Conservation (phyloP, 2,329 filamentous ascomycete genomes). For the Fusarium cicatricum region DNA sequence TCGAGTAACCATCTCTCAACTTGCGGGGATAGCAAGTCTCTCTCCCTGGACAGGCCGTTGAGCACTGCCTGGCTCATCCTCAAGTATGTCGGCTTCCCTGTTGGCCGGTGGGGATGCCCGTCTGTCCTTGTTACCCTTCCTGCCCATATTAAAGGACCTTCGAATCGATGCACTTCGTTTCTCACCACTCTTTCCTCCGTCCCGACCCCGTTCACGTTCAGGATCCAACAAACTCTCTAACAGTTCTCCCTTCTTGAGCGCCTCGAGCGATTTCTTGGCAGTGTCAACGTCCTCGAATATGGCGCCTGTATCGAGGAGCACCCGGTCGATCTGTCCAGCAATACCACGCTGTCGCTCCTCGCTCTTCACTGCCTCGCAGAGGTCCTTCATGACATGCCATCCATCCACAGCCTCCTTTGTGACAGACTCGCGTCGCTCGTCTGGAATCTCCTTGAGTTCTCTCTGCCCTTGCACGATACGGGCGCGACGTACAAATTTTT, state of each 20-base stretch:
- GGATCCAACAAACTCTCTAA: constrained; percentile 39
- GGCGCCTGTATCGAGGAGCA: constrained; percentile 40
- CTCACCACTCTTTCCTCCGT: constrained; percentile 5
- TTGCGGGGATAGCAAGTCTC: constrained; percentile 18
- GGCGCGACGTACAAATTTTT: constrained; percentile 62
- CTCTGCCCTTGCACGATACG: constrained; percentile 66
- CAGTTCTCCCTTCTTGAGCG: constrained; percentile 54
- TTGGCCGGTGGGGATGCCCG: constrained; percentile 14
- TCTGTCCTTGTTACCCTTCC: constrained; percentile 22
- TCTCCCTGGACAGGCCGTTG: neutral
- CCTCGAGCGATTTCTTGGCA: constrained; percentile 56
- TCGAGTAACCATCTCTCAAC: constrained; percentile 14
- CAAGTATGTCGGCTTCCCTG: neutral
- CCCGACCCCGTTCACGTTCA: constrained; percentile 22
- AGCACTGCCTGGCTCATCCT: neutral
- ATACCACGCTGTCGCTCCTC: constrained; percentile 50
- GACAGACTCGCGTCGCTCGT: constrained; percentile 42
- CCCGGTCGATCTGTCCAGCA: constrained; percentile 46
- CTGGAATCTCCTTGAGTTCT: constrained; percentile 50
- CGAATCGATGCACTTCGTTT: constrained; percentile 32
- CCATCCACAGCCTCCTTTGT: constrained; percentile 43
- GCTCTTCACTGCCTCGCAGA: constrained; percentile 40
- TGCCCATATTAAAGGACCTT: constrained; percentile 28
- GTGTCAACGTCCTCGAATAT: constrained; percentile 60
- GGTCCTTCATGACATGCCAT: constrained; percentile 46